A percentile compares a stretch with the other conserved stretches of the same genome.
Evolutionary conservation across 2,329 filamentous ascomycete genomes (phyloP).

Genomic region (Pyrenochaeta sp.): DNA sequence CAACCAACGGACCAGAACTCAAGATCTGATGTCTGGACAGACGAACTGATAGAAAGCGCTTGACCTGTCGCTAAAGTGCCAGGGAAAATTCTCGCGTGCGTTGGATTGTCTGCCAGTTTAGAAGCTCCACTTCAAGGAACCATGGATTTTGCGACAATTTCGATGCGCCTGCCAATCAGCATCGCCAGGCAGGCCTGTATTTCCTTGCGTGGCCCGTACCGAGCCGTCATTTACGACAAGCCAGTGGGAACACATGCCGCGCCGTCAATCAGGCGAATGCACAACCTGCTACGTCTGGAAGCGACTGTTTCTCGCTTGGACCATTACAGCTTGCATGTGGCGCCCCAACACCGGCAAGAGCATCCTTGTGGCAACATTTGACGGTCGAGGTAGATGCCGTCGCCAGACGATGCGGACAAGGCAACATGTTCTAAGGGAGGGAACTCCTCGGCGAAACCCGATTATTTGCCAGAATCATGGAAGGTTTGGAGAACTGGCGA

Average conservation of each 20-base stretch:
- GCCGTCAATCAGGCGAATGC: background rate
- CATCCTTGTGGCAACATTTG: background rate
- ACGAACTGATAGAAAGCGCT: conserved; percentile 1
- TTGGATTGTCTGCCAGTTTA: background rate
- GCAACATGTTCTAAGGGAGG: conserved; percentile 7
- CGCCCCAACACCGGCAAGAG: conserved; percentile 15
- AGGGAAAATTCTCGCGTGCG: background rate
- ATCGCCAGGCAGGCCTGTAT: background rate
- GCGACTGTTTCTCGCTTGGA: conserved; percentile 7
- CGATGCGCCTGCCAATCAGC: conserved; percentile 9
- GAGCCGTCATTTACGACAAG: conserved; percentile 10
- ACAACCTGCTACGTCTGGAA: background rate
- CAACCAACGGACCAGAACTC: conserved; percentile 10
- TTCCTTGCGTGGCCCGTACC: conserved; percentile 10
- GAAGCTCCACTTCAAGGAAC: background rate
- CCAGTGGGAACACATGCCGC: conserved; percentile 8
- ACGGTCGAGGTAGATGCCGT: conserved; percentile 1
- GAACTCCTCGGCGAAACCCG: background rate
- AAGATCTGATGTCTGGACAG: conserved; percentile 6
- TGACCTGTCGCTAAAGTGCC: background rate
- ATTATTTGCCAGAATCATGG: background rate
- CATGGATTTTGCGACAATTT: background rate
- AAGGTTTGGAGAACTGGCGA: too few relatives aligned
- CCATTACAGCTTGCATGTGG: conserved; percentile 3
- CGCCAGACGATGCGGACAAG: conserved; percentile 3